Evolutionary conservation across 169 alveolate genomes (phyloP), one percentile per base, ranked within the genome.

Genomic region (Plasmodium inui): DNA sequence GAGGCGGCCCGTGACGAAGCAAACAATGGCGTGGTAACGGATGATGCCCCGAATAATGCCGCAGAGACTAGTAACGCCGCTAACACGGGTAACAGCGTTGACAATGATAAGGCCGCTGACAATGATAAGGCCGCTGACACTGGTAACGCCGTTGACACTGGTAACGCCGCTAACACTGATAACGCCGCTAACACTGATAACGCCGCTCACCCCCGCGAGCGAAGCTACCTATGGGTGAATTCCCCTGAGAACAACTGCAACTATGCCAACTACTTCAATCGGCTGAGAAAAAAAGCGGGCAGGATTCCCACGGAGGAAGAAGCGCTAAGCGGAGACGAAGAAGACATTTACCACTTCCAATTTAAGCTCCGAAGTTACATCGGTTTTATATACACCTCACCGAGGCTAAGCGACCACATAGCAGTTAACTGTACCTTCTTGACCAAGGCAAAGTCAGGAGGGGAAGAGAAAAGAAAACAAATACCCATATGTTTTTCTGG

Each of bases 321-420:
- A 61, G 9, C 17, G 14, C 28, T 37, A 34, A 39, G 80, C 22
- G 78, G 7, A 34, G 8, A 61, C 10, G 94, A 89, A 55, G 76
- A 19, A 7, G 94, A 89, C 22, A 10, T 78, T n/a, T 89, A 79
- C 72, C 39, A 80, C 8, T 78, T 81, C 72, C 94, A 89, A 34
- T 89, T 89, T 81, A 78, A 73, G 32, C 22, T 89, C 50, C 73
- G 53, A 79, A 89, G 91, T 89, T 89, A 80, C 46, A 89, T 89
- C n/a, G 94, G 94, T 34, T 89, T 89, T 41, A 89, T 89, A 19
- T 89, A 89, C 53, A 89, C 94, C 17, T 80, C 90, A 22, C 94
- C 94, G 28, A 57, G 70, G 19, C 17, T 89, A 28, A 89, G 94
- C 50, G 94, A 89, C 34, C 94, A 89, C 50, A 89, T 89, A 26